Conservation (phyloP, 2,329 filamentous ascomycete species). For the Atkinsonella hypoxylon region DNA sequence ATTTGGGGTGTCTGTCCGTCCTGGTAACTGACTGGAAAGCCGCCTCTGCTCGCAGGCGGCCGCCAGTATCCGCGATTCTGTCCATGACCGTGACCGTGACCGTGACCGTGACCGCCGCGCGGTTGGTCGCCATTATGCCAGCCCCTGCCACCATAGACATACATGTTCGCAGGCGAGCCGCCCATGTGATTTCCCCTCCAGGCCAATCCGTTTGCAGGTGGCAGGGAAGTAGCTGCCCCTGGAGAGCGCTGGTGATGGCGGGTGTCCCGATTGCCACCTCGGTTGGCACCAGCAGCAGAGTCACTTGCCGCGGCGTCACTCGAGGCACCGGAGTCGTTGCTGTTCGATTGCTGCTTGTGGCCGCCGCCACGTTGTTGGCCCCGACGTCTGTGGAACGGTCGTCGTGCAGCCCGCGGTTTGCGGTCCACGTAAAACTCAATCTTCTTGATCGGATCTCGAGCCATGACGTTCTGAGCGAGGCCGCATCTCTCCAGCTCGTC, state of each 20-base stretch:
- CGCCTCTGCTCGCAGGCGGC: background rate
- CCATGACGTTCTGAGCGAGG: conserved; percentile 49
- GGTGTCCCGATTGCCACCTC: background rate
- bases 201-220: background rate
- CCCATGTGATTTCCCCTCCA: conserved; percentile 4
- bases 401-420: conserved; percentile 24
- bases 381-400: conserved; percentile 14
- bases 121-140: conserved; percentile 7
- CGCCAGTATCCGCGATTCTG: conserved; percentile 4
- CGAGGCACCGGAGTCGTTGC: conserved; percentile 1
- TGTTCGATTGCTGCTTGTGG: background rate
- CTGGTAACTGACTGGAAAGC: background rate
- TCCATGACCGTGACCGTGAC: conserved; percentile 7
- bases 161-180: background rate
- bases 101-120: conserved; percentile 11
- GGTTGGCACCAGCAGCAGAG: background rate
- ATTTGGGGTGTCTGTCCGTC: background rate
- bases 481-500: conserved; percentile 45
- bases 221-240: background rate
- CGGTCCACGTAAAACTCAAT: conserved; percentile 51
- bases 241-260: background rate
- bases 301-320: conserved; percentile 1
- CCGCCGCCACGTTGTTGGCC: conserved; percentile 13
- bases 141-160: background rate
- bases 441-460: conserved; percentile 51